Percentiles rank a stretch among this genome's conserved stretches.
Conservation (phyloP, 768 basidiomycete species). For the Pleurotus tuoliensis region DNA sequence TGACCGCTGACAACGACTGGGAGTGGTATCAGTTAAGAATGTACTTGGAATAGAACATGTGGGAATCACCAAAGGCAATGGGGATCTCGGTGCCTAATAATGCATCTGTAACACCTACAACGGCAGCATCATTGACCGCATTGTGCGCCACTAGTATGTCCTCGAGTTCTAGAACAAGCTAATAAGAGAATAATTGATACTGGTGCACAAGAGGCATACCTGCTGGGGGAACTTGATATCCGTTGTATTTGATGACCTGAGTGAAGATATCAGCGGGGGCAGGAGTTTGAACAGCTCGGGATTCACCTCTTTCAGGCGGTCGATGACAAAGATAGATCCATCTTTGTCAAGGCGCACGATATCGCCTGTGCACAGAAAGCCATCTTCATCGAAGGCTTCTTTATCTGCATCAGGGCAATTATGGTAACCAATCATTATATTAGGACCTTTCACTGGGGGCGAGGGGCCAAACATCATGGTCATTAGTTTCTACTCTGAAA, state of each 20-base stretch:
- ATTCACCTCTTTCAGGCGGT: conserved; percentile 69
- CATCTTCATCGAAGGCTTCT: conserved; percentile 9
- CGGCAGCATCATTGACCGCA: conserved; percentile 3
- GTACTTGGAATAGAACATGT: too few species aligned
- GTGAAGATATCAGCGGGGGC: neutral
- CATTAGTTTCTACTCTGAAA: too few species aligned
- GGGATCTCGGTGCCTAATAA: conserved; percentile 2
- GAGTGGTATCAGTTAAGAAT: too few species aligned
- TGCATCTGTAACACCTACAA: conserved; percentile 2
- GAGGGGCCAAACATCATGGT: neutral
- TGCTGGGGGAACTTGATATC: conserved; percentile 1
- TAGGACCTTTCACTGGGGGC: conserved; percentile 6
- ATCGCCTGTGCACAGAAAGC: conserved; percentile 54
- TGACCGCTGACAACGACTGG: too few species aligned
- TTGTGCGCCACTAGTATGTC: conserved; percentile 4
- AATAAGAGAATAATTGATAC: neutral
- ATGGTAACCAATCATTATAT: conserved; percentile 7
- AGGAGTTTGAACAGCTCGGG: neutral
- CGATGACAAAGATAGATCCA: conserved; percentile 63
- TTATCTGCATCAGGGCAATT: conserved; percentile 4
- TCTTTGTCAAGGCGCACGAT: conserved; percentile 59
- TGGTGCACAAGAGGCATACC: neutral
- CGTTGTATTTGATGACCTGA: conserved; percentile 9
- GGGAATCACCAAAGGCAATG: neutral
- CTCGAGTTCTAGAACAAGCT: neutral